Evolutionary conservation across 768 basidiomycete species (phyloP).

Genomic region (Mycena belliarum): DNA sequence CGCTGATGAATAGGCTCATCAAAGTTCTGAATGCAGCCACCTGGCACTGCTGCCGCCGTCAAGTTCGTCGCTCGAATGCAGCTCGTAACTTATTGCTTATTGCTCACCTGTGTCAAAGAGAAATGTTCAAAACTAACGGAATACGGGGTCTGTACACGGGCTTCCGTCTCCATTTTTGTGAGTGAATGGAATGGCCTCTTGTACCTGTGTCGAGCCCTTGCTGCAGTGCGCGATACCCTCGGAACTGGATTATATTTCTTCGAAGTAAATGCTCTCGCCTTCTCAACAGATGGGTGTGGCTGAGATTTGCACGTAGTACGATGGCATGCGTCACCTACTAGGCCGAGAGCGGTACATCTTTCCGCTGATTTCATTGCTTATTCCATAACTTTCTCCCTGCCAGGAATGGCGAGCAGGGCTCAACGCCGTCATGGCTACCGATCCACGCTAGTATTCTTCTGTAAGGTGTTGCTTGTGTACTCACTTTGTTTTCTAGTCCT

Average conservation of each 20-base stretch:
- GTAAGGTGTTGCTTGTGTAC: too few relatives aligned
- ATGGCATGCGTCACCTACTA: constrained; percentile 84
- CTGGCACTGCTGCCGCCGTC: constrained; percentile 77
- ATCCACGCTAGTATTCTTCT: too few relatives aligned
- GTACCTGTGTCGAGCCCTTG: neutral
- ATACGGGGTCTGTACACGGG: constrained; percentile 76
- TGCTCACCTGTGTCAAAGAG: constrained; percentile 42
- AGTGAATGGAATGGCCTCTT: constrained; percentile 24
- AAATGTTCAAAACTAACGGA: constrained; percentile 70
- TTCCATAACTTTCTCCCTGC: neutral
- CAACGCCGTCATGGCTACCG: constrained; percentile 84
- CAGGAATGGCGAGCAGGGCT: constrained; percentile 69
- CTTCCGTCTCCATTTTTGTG: constrained; percentile 83
- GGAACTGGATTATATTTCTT: constrained; percentile 93
- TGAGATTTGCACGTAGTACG: constrained; percentile 47
- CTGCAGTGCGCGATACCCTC: constrained; percentile 79
- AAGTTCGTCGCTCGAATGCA: constrained; percentile 2
- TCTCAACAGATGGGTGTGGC: neutral
- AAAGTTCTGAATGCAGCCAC: constrained; percentile 41
- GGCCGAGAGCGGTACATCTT: constrained; percentile 61
- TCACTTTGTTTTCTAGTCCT: too few relatives aligned
- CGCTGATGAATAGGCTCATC: neutral
- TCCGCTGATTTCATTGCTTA: neutral
- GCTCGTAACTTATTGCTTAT: neutral
- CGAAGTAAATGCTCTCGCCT: constrained; percentile 37